Evolutionary conservation across 164 flowering plant species (phyloP), one percentile per base, ranked within the genome.

Genomic region (Magnolia changhungtana): DNA sequence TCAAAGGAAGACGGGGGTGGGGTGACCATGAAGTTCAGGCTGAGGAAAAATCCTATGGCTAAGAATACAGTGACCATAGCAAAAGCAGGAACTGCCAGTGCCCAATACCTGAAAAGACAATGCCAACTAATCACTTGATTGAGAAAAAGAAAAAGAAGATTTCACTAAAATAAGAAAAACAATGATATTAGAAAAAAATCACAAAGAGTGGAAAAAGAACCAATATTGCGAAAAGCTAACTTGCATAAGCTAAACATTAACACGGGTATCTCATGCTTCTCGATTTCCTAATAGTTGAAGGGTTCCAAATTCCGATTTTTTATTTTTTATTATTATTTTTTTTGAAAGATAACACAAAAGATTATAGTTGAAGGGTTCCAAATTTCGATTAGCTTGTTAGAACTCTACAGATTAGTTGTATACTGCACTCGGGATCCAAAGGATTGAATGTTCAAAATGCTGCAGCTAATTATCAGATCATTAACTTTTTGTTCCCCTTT

Each of bases 11-110:
- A 83, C 63, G 96, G 89, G 59, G 92, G 86, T 78, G 95, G 91
- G 23, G 98, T 95, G 10, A 86, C 87, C 85, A 91, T 85, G 81
- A 95, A 92, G 82, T 93, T 95, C 77, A 92, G 83, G 76, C 97
- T 96, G 67, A 92, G 68, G 77, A 93, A 95, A 76, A 91, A 90
- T 76, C 55, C 88, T 77, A 93, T 74, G 37, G 88, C 89, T 72
- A 90, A 78, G 64, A 84, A 85, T 59, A 95, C 67, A 21, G 89
- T 84, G 52, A 95, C 89, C 88, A 91, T 85, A 4, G 80, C 78
- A 84, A 88, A 95, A 55, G 88, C 79, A 69, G 98, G 98, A 61
- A 87, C 86, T 65, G 97, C 96, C 84, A 93, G 70, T 51, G 96
- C 98, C 98, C 98, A 95, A 76, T 93, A 91, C 89, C 98, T 95